Conservation (phyloP, 768 basidiomycete genomes). For the Leccinum subtestaceum region DNA sequence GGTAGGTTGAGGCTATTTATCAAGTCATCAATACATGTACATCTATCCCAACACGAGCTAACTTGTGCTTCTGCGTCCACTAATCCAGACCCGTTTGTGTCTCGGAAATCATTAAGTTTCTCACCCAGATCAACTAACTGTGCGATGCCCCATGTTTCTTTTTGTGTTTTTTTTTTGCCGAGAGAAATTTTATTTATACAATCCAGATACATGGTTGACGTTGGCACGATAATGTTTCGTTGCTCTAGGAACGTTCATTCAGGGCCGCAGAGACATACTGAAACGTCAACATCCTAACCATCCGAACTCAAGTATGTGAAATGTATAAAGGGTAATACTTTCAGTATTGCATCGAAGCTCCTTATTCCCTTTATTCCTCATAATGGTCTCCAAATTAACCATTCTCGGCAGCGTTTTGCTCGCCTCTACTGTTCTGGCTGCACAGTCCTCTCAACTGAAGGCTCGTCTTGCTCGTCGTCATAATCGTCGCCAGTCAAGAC, state of each 20-base stretch:
- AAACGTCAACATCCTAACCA: neutral
- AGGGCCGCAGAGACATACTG: neutral
- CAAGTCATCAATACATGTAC: neutral
- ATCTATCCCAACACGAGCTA: neutral
- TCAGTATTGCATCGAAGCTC: neutral
- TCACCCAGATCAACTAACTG: neutral
- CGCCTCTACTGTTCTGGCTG: conserved; percentile 15
- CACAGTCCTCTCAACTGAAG: conserved; percentile 13
- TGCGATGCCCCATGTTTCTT: neutral
- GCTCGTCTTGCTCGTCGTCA: conserved; percentile 16
- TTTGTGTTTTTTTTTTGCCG: neutral
- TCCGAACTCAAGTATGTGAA: neutral
- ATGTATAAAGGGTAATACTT: neutral
- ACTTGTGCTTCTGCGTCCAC: neutral
- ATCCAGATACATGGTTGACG: neutral
- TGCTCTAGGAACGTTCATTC: neutral
- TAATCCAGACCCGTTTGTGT: too few relatives aligned
- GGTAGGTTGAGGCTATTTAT: neutral
- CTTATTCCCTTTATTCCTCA: neutral
- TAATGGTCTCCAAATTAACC: conserved; percentile 19
- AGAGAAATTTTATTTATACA: neutral
- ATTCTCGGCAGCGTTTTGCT: conserved; percentile 19
- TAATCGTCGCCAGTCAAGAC: conserved; percentile 12
- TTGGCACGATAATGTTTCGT: neutral
- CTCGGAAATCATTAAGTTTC: neutral